Percentiles rank a stretch among this genome's conserved stretches.
Conservation (phyloP, 2,329 filamentous ascomycete genomes). For the Ceratocystis harringtonii region DNA sequence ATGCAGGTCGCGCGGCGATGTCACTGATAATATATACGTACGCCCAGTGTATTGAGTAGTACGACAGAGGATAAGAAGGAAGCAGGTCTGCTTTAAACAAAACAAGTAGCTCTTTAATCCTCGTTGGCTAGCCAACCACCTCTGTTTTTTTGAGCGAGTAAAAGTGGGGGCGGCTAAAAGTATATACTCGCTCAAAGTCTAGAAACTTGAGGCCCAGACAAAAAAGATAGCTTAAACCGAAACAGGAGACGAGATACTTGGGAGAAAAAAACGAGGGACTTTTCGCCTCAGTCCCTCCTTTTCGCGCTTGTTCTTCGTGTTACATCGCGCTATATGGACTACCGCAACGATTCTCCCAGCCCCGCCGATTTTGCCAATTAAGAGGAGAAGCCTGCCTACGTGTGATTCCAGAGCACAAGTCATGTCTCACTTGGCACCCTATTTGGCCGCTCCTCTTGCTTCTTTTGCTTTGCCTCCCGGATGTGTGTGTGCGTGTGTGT, state of each 20-base stretch:
- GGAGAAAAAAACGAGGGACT: neutral
- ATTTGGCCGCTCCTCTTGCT: no score
- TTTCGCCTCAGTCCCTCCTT: neutral
- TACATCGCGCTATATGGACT: neutral
- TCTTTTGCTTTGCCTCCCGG: neutral
- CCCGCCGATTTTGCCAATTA: neutral
- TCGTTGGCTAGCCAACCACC: constrained; percentile 10
- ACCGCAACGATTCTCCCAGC: constrained; percentile 3
- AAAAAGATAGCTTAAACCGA: constrained; percentile 4
- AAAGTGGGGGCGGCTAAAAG: neutral
- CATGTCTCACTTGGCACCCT: neutral
- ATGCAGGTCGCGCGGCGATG: no score
- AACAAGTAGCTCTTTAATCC: neutral
- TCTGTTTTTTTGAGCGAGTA: neutral
- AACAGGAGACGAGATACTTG: neutral
- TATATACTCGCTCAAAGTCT: neutral
- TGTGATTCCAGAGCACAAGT: neutral
- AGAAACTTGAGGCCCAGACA: neutral
- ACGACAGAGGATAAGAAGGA: no score
- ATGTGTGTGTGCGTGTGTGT: neutral
- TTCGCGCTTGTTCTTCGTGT: neutral
- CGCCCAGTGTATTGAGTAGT: no score
- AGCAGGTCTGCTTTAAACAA: neutral
- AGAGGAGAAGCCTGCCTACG: neutral
- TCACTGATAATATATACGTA: no score